Conservation (phyloP, 306 rosid species). For the Dryas octopetala region DNA sequence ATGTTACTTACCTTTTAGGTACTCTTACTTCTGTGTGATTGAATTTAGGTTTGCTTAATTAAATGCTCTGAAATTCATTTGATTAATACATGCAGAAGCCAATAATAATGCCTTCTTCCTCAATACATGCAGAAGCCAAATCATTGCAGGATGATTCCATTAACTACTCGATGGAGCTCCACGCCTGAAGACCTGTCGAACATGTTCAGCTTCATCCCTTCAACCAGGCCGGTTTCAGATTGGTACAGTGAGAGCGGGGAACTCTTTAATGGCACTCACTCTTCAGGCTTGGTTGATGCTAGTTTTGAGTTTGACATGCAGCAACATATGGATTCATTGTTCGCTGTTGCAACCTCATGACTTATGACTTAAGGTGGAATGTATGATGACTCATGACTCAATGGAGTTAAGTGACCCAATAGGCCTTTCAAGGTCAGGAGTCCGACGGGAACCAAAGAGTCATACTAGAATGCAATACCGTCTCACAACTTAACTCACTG, state of each 20-base stretch:
- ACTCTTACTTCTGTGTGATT: not conserved
- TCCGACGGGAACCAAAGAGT: too few relatives aligned
- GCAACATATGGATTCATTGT: conserved; percentile 57
- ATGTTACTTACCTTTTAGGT: not conserved
- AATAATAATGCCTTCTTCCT: not conserved
- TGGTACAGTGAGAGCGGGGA: conserved; percentile 48
- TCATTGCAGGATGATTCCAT: conserved; percentile 40
- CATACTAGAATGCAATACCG: too few relatives aligned
- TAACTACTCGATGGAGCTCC: conserved; percentile 3
- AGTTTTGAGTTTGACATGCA: conserved; percentile 54
- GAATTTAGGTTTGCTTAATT: not conserved
- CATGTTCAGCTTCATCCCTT: conserved; percentile 48
- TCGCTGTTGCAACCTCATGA: conserved; percentile 47
- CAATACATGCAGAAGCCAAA: conserved; percentile 41
- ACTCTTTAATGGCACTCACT: conserved; percentile 36
- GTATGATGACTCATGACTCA: too few relatives aligned
- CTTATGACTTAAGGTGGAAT: too few relatives aligned
- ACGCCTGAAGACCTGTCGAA: conserved; percentile 59
- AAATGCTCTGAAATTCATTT: not conserved
- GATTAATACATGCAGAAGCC: conserved; percentile 33
- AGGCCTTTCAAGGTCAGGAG: too few relatives aligned
- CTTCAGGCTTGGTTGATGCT: conserved; percentile 43
- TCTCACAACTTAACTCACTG: too few relatives aligned
- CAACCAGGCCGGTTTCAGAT: conserved; percentile 38
- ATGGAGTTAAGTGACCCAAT: too few relatives aligned